Evolutionary conservation across 129 eudicot genomes (phyloP), one percentile per base, ranked within the genome.

Genomic region (Centella asiatica): DNA sequence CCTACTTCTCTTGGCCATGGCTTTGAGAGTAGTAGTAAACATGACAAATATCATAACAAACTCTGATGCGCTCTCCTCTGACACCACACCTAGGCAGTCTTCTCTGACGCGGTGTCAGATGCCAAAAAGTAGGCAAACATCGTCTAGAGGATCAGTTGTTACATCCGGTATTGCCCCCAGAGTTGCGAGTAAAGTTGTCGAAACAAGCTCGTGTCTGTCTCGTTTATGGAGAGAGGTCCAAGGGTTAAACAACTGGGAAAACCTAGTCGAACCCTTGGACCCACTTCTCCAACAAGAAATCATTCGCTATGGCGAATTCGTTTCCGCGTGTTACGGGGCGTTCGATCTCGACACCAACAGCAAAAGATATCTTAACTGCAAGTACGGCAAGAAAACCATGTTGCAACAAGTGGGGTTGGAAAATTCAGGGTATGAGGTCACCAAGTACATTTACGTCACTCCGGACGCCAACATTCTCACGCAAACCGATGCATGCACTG

Each of bases 391-490:
- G 74, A 67, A 51, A 4, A 71, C 19, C 60, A 52, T 85, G 76
- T 57, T 85, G 25, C 7, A 34, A 0, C 66, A 76, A 60, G 83
- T 85, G 2, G 88, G 88, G n/a, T 50, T 79, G 75, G 77, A 39
- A 0, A 76, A 68, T 20, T 81, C 77, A 0, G 94, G 85, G 1
- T 85, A 85, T n/a, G 75, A 78, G 46, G 88, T 85, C 26, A 85
- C 85, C 0, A 85, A 85, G 28, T 85, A 81, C 34, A 84, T 85
- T 4, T 85, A 85, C 40, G 94, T 77, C 27, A 81, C 94, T 0
- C 75, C 94, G 8, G 69, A 78, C 55, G 64, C 78, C 66, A 73
- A 36, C 67, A 54, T 73, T 50, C 80, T 77, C 1, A 70, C 74
- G 45, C 85, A 70, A 17, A 68, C 57, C 25, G 77, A 44, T 0